Percentiles rank a stretch among this genome's conserved stretches.
These are phyloP conservation scores for Calocybe gangraenosa DNA, from an alignment of 768 basidiomycete genomes.

Conservation along the genomic window DNA sequence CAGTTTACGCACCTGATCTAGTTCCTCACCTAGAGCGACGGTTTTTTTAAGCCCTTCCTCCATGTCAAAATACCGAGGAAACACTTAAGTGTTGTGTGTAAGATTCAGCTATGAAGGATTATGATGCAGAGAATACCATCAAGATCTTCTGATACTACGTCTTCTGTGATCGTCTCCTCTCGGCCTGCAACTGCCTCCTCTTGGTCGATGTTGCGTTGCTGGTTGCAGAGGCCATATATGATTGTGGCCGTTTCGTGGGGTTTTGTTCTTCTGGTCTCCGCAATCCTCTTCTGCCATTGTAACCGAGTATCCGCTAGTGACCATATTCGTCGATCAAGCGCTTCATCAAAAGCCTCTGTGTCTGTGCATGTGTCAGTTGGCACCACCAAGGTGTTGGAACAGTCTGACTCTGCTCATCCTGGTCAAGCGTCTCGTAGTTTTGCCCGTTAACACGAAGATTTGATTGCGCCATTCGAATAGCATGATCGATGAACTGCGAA, in stretches of 20 bases:
- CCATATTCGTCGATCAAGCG: conserved; percentile 79
- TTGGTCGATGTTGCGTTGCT: conserved; percentile 25
- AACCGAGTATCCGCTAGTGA: conserved; percentile 70
- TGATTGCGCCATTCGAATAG: conserved; percentile 58
- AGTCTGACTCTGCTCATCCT: conserved; percentile 47
- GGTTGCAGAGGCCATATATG: conserved; percentile 25
- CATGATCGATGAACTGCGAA: conserved; percentile 54
- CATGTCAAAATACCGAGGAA: conserved; percentile 17
- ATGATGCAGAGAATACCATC: conserved; percentile 4
- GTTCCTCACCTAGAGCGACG: conserved; percentile 38
- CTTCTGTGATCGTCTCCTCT: conserved; percentile 1
- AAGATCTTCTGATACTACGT: conserved; percentile 17
- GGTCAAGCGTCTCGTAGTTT: conserved; percentile 61
- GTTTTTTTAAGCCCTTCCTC: conserved; percentile 31
- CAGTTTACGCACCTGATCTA: conserved; percentile 43
- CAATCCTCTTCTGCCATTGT: conserved; percentile 71
- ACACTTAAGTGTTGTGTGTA: too few relatives aligned
- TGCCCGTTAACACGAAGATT: conserved; percentile 82
- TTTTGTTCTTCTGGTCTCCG: conserved; percentile 57
- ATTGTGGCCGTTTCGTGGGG: conserved; percentile 49
- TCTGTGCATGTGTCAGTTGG: conserved; percentile 31
- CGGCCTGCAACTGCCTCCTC: conserved; percentile 17
- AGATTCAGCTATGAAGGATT: too few relatives aligned
- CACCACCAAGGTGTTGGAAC: not conserved
- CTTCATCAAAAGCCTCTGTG: conserved; percentile 82